These are phyloP conservation scores for Purpureocillium takamizusanense DNA, from an alignment of 2,329 filamentous ascomycete genomes.

Conservation along the genomic window DNA sequence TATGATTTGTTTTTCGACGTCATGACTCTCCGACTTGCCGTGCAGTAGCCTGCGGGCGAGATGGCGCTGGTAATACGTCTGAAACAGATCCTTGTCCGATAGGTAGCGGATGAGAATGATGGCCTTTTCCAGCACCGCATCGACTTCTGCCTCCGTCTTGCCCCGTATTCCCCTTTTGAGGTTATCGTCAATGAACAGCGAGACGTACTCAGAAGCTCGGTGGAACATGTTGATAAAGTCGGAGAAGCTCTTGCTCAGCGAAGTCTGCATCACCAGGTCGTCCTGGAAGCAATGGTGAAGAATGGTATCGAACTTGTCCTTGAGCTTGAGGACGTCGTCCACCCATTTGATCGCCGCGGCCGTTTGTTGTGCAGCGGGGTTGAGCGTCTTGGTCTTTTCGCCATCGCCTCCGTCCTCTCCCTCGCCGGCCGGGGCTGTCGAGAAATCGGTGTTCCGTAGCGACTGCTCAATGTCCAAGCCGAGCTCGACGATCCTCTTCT, in stretches of 20 bases:
- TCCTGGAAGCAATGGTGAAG: constrained; percentile 63
- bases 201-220: constrained; percentile 84
- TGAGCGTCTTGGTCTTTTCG: constrained; percentile 24
- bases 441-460: constrained; percentile 47
- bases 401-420: constrained; percentile 39
- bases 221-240: constrained; percentile 90
- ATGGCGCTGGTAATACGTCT: constrained; percentile 97
- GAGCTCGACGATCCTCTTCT: constrained; percentile 67
- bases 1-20: constrained; percentile 93
- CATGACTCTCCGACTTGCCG: constrained; percentile 81
- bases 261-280: constrained; percentile 71
- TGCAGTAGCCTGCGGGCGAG: constrained; percentile 79
- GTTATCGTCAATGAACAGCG: constrained; percentile 93
- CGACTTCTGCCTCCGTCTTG: constrained; percentile 83
- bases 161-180: constrained; percentile 89
- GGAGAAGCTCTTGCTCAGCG: constrained; percentile 77
- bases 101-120: constrained; percentile 83
- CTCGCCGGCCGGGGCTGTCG: constrained; percentile 29
- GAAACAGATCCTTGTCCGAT: constrained; percentile 87
- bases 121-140: constrained; percentile 77
- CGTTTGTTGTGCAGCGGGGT: constrained; percentile 66
- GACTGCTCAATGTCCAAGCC: constrained; percentile 74
- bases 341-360: constrained; percentile 90
- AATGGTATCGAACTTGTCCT: constrained; percentile 81
- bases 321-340: constrained; percentile 75